Evolutionary conservation across 2,329 filamentous ascomycete genomes (phyloP).

Genomic region (Ceratocystis huliohia): DNA sequence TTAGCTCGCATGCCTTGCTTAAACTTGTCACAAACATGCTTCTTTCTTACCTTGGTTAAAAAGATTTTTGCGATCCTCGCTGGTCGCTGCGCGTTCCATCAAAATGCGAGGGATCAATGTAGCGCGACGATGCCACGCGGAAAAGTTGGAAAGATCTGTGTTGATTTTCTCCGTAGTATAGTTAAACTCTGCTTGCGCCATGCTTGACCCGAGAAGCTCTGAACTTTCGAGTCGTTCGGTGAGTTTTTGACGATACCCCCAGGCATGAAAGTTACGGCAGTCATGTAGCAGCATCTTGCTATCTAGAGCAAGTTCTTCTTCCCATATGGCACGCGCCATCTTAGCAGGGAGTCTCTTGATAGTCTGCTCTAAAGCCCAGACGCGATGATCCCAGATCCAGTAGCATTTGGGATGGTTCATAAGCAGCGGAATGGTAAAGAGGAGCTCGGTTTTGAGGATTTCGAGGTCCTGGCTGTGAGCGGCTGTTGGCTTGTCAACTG

Average conservation of each 20-base stretch:
- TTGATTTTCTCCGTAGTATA: slow-evolving; percentile 86
- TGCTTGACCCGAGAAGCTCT: slow-evolving; percentile 41
- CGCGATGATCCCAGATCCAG: slow-evolving; percentile 96
- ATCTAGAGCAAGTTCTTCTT: slow-evolving; percentile 68
- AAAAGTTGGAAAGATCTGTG: slow-evolving; percentile 85
- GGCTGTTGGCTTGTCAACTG: slow-evolving; percentile 31
- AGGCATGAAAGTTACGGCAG: slow-evolving; percentile 88
- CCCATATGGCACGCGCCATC: slow-evolving; percentile 58
- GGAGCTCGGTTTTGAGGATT: slow-evolving; percentile 59
- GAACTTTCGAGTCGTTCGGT: slow-evolving; percentile 59
- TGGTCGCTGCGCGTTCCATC: slow-evolving; percentile 53
- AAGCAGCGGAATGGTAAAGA: slow-evolving; percentile 72
- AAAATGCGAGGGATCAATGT: slow-evolving; percentile 69
- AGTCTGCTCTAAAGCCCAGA: slow-evolving; percentile 68
- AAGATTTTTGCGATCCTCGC: slow-evolving; percentile 50
- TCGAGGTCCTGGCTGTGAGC: slow-evolving; percentile 29
- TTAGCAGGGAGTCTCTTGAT: slow-evolving; percentile 47
- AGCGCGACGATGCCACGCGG: slow-evolving; percentile 86
- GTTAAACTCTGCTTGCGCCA: slow-evolving; percentile 69
- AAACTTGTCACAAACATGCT: neutral
- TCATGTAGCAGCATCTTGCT: slow-evolving; percentile 81
- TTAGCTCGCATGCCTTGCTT: neutral
- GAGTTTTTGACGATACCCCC: slow-evolving; percentile 76
- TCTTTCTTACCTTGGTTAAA: slow-evolving; percentile 50
- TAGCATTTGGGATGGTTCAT: slow-evolving; percentile 90